Evolutionary conservation across 1,284 basidiomycete genomes (phyloP).

Genomic region (Bondarzewia mesenterica): DNA sequence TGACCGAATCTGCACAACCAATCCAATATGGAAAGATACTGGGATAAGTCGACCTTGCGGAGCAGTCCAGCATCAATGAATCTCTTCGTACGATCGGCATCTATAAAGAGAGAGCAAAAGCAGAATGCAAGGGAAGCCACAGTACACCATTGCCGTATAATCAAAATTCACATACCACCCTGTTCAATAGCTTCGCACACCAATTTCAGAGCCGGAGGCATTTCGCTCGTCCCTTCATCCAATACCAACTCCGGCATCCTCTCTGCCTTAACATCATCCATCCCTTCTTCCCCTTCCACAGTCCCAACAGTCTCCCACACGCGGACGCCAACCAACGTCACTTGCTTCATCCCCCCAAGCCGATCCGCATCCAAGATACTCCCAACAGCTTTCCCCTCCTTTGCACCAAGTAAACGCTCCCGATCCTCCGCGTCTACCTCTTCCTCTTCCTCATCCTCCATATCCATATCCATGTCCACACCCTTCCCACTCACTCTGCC

Average conservation of each 20-base stretch:
- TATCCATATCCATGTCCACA: conserved; percentile 8
- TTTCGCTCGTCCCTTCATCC: background rate
- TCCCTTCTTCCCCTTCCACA: conserved; percentile 9
- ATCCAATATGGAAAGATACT: conserved; percentile 16
- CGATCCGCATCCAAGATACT: conserved; percentile 33
- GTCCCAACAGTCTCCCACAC: conserved; percentile 33
- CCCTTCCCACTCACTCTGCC: conserved; percentile 10
- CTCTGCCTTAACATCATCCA: conserved; percentile 6
- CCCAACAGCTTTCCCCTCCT: conserved; percentile 32
- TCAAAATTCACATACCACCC: conserved; percentile 8
- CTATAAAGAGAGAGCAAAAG: too few species aligned
- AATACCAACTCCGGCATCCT: background rate
- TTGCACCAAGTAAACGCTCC: conserved; percentile 31
- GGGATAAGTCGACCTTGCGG: background rate
- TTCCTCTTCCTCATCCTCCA: conserved; percentile 25
- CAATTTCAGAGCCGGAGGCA: conserved; percentile 1
- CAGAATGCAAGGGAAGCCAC: too few species aligned
- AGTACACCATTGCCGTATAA: too few species aligned
- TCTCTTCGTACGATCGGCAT: background rate
- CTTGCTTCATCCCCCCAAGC: conserved; percentile 14
- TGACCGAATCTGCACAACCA: conserved; percentile 36
- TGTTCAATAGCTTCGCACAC: conserved; percentile 6
- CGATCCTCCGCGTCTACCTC: conserved; percentile 28
- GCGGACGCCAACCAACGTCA: conserved; percentile 26
- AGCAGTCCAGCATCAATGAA: background rate